These are phyloP conservation scores for Salvia rosmarinus DNA, from an alignment of 257 asterid genomes.

Conservation along the genomic window DNA sequence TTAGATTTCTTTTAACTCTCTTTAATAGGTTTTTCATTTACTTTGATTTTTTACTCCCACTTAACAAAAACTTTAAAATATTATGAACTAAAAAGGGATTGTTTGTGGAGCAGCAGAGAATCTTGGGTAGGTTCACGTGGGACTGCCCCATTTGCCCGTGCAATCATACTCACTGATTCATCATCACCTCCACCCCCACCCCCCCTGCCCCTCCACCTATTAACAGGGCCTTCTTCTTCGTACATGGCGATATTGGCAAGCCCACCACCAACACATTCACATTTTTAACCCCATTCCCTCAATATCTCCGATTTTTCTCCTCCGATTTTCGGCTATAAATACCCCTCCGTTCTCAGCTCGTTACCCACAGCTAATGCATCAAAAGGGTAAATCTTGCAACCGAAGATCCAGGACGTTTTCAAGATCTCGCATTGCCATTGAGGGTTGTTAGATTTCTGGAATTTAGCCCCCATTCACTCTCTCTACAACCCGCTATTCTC, in stretches of 20 bases:
- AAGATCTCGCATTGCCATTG: constrained; percentile 88
- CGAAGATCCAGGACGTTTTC: constrained; percentile 90
- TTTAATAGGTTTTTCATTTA: no score
- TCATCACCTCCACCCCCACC: neutral
- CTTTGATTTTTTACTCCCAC: no score
- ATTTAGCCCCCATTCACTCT: neutral
- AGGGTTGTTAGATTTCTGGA: constrained; percentile 57
- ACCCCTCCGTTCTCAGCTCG: neutral
- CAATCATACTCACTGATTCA: constrained; percentile 20
- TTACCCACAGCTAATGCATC: constrained; percentile 62
- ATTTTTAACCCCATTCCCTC: neutral
- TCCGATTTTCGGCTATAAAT: constrained; percentile 34
- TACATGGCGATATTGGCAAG: neutral
- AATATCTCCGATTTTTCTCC: neutral
- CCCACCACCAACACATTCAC: constrained; percentile 4
- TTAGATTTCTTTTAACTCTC: no score
- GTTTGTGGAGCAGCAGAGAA: neutral
- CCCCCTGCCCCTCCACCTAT: neutral
- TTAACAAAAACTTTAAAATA: no score
- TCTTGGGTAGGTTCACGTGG: constrained; percentile 43
- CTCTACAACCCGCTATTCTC: neutral
- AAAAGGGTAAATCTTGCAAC: constrained; percentile 63
- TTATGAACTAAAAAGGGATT: no score
- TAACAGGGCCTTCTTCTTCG: neutral
- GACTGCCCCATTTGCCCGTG: constrained; percentile 36